Evolutionary conservation across 257 asterid species (phyloP).

Genomic region (Solanum medicagineum): DNA sequence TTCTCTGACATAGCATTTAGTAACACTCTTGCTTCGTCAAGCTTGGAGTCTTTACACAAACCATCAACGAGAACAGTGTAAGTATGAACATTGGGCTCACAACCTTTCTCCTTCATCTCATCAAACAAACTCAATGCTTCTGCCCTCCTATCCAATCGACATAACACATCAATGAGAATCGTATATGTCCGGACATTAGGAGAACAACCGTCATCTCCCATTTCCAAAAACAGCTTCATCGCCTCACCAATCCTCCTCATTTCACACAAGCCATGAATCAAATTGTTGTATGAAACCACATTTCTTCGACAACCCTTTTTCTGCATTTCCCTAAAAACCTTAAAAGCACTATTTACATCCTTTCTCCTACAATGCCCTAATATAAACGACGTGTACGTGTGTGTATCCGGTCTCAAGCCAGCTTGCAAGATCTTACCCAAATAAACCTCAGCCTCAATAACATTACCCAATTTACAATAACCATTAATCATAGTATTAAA

Average conservation of each 20-base stretch:
- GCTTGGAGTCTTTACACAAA: constrained; percentile 44
- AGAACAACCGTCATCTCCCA: constrained; percentile 42
- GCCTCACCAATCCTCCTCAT: constrained; percentile 47
- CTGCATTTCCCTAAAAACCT: constrained; percentile 36
- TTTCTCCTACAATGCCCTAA: constrained; percentile 63
- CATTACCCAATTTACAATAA: constrained; percentile 56
- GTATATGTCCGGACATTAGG: constrained; percentile 69
- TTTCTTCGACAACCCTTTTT: constrained; percentile 51
- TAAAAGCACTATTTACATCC: constrained; percentile 36
- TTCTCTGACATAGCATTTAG: constrained; percentile 33
- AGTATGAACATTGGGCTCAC: constrained; percentile 52
- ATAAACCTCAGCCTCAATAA: constrained; percentile 43
- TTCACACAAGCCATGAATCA: constrained; percentile 69
- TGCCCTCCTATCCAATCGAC: constrained; percentile 31
- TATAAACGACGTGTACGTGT: constrained; percentile 63
- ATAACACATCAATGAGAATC: constrained; percentile 50
- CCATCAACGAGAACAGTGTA: constrained; percentile 52
- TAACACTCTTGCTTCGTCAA: constrained; percentile 34
- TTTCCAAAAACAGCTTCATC: constrained; percentile 26
- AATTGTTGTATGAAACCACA: constrained; percentile 49
- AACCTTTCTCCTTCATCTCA: constrained; percentile 65
- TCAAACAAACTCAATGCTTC: constrained; percentile 50
- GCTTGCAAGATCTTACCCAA: constrained; percentile 46
- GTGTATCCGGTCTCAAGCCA: constrained; percentile 56
- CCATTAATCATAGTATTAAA: constrained; percentile 64